These are phyloP conservation scores for Daldinia vernicosa DNA, from an alignment of 495 filamentous ascomycete species.

Conservation along the genomic window DNA sequence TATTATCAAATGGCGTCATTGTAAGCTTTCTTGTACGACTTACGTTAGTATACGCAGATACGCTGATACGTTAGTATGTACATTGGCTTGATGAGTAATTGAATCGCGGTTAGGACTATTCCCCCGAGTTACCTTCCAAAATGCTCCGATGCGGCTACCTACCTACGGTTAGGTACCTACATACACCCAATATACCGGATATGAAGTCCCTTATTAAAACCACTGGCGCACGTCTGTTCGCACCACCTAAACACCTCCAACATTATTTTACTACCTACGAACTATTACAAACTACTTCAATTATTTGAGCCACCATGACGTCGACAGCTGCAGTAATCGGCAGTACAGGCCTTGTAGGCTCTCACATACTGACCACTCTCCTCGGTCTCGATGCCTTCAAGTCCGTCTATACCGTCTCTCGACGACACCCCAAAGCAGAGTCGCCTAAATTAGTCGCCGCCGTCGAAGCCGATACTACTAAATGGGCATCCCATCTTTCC, in stretches of 20 bases:
- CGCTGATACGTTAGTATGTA: background rate
- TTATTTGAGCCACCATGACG: constrained; percentile 40
- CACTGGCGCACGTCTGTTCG: background rate
- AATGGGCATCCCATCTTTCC: constrained; percentile 66
- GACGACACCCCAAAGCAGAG: constrained; percentile 57
- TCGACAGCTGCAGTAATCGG: constrained; percentile 62
- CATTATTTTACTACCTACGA: background rate
- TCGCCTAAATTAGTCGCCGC: constrained; percentile 61
- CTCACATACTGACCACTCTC: constrained; percentile 64
- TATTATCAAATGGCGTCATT: background rate
- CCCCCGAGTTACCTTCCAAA: background rate
- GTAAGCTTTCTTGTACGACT: background rate
- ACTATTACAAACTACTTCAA: background rate
- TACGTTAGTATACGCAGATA: background rate
- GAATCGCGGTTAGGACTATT: background rate
- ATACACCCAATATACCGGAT: background rate
- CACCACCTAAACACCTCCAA: background rate
- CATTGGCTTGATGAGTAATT: background rate
- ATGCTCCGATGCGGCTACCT: background rate
- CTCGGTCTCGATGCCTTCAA: constrained; percentile 54
- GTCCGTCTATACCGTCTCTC: constrained; percentile 65
- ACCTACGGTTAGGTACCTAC: no score
- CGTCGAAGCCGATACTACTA: constrained; percentile 56
- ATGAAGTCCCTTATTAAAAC: background rate
- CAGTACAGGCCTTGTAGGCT: constrained; percentile 66